Conservation (phyloP, 2,329 filamentous ascomycete species). For the Talaromyces sp. region DNA sequence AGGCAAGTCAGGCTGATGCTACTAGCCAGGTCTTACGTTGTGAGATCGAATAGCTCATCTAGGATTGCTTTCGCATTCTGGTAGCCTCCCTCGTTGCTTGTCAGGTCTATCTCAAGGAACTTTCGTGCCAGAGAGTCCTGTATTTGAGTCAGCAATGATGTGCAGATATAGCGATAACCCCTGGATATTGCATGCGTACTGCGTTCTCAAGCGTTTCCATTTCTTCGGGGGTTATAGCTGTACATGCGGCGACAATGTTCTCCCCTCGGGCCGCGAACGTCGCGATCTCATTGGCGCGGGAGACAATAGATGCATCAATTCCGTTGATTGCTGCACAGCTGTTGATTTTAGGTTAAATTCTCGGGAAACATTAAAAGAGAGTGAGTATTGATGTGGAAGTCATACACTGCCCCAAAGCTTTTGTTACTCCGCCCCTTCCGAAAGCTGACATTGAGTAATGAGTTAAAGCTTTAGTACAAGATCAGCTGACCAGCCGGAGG, state of each 20-base stretch:
- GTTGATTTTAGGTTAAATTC: conserved; percentile 4
- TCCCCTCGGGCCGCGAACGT: conserved; percentile 70
- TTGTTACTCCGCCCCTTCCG: conserved; percentile 69
- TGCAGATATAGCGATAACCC: not conserved
- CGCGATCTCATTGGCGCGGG: conserved; percentile 74
- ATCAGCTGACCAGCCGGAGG: too few relatives aligned
- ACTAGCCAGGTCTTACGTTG: not conserved
- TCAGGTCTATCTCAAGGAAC: conserved; percentile 21
- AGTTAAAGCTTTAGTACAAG: conserved; percentile 1
- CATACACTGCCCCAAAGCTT: conserved; percentile 75
- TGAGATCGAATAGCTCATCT: conserved; percentile 14
- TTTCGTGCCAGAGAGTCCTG: conserved; percentile 20
- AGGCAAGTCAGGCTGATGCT: not conserved
- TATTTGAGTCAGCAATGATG: conserved; percentile 8
- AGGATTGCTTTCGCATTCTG: conserved; percentile 10
- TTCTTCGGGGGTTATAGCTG: conserved; percentile 66
- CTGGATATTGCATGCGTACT: conserved; percentile 40
- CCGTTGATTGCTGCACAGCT: conserved; percentile 86
- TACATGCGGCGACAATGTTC: conserved; percentile 73
- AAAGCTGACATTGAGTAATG: conserved; percentile 42
- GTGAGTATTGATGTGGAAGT: not conserved
- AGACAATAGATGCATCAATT: conserved; percentile 70
- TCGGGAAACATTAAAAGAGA: not conserved
- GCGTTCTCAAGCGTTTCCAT: conserved; percentile 68
- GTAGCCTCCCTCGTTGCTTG: conserved; percentile 1